Percentiles rank a stretch among this genome's conserved stretches.
Conservation (phyloP, 306 rosid species). For the Gillenia trifoliata region DNA sequence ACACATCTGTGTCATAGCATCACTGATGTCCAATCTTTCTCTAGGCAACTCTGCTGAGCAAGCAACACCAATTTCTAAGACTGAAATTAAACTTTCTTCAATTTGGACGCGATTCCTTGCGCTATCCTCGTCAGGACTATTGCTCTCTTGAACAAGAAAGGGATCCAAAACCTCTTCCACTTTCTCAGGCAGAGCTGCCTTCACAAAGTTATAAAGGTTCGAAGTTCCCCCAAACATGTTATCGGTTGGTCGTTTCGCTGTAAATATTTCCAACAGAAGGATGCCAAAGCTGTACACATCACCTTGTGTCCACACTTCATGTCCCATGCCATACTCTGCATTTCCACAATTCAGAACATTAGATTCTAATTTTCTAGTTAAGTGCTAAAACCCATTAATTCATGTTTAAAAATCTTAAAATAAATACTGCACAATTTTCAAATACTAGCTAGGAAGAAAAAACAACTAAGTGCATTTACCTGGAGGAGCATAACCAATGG, state of each 20-base stretch:
- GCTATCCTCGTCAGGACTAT: background rate
- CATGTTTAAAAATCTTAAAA: background rate
- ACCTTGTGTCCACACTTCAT: too few species aligned
- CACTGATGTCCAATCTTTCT: background rate
- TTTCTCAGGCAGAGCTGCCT: too few species aligned
- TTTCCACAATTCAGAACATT: background rate
- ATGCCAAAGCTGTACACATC: too few species aligned
- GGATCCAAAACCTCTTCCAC: too few species aligned
- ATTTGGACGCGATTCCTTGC: background rate
- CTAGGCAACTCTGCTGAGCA: background rate
- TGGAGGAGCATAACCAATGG: constrained; percentile 40
- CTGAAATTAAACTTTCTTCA: background rate
- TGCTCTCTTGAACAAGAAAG: background rate
- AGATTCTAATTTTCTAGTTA: background rate
- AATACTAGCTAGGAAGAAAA: background rate
- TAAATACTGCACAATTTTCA: background rate
- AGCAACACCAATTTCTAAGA: background rate
- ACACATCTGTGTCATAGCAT: background rate
- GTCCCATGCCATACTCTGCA: constrained; percentile 21
- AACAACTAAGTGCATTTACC: background rate
- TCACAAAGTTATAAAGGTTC: too few species aligned
- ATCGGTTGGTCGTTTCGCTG: too few species aligned
- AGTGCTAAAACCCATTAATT: background rate
- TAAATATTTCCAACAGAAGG: too few species aligned
- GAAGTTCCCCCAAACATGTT: too few species aligned